Evolutionary conservation across 2,329 filamentous ascomycete genomes (phyloP), one percentile per base, ranked within the genome.

Genomic region (Pseudogymnoascus sp.): DNA sequence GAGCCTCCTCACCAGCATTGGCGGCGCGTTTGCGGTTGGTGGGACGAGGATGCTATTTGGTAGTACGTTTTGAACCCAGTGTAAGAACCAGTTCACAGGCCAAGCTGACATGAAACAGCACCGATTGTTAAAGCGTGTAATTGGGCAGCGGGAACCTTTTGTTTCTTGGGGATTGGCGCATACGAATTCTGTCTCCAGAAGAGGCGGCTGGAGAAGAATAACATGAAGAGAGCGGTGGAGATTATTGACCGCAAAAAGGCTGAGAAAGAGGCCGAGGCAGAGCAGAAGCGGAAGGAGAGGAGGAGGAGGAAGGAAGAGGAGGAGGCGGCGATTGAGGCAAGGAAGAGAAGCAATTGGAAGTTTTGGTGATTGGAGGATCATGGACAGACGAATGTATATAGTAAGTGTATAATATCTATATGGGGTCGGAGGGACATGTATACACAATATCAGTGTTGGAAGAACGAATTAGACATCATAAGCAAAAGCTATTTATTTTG

Each of bases 151-250:
- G 90, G 86, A 6, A 81, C 85, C 37, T 96, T 95, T 74, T 80
- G 87, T 24, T 73, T 88, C 19, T 83, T 83, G 6, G 87, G 89
- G n/a, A 79, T 89, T 56, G 81, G 82, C 31, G 87, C 88, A 61
- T 95, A 92, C 76, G 91, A 97, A 76, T 91, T 89, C 71, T 97
- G 93, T 77, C 86, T 92, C 71, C 87, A 86, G 68, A 82, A 84
- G 66, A 82, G 92, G 64, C 80, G 84, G 59, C 81, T 88, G 65
- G 93, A 97, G 76, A 84, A 87, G 70, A 85, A 87, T 66, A 89
- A 91, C 66, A 93, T 99, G 86, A 89, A 89, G 74, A 81, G 91
- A 67, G 90, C 90, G 3, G 88, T 96, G 63, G 91, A 96, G 72
- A 84, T 95, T 64, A 88, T 93, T 74, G 86, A 89, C 71, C 80